Evolutionary conservation across 768 basidiomycete genomes (phyloP), one percentile per base, ranked within the genome.

Genomic region (Leccinum rimulosum): DNA sequence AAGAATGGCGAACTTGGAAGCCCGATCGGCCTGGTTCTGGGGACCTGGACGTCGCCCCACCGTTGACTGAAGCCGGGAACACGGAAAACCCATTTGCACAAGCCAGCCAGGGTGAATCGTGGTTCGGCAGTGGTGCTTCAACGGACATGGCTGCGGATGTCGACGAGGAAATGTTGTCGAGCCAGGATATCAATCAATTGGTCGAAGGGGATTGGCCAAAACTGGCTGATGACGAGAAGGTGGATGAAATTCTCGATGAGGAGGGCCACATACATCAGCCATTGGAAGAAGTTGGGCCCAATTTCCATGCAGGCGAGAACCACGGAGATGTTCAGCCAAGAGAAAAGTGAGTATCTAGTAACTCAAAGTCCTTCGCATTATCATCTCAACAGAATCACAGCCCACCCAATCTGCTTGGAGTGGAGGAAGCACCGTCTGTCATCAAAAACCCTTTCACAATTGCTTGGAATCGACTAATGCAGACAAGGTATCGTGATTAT

Each of bases 1-100:
- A 80, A 36, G 64, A 78, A 55, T 82, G 79, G 70, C 84, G 74
- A 68, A 76, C 75, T 10, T 88, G 88, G 87, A 82, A 72, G 67
- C 84, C 87, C 22, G 55, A 40, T 15, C 52, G 9, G 27, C 51
- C 55, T 1, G 55, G 48, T 27, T 33, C 56, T 4, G 56, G 61
- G 10, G 64, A 64, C 35, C 25, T 48, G 27, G 59, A 73, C 12
- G 48, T 60, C 15, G 69, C 11, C 6, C 47, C 25, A 2, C 47
- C 69, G 36, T 67, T 74, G 25, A 35, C 25, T 19, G 64, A 64
- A 25, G 40, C 30, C 0, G 61, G 62, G n/a, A 57, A 59, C 4
- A 49, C 4, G 47, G 59, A 58, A 12, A 73, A 73, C 54, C 70
- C 71, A 22, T 73, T 72, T 57, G 63, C 63, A 12, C 63, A 53